These are phyloP conservation scores for Onygena corvina DNA, from an alignment of 2,329 filamentous ascomycete genomes.

Conservation along the genomic window DNA sequence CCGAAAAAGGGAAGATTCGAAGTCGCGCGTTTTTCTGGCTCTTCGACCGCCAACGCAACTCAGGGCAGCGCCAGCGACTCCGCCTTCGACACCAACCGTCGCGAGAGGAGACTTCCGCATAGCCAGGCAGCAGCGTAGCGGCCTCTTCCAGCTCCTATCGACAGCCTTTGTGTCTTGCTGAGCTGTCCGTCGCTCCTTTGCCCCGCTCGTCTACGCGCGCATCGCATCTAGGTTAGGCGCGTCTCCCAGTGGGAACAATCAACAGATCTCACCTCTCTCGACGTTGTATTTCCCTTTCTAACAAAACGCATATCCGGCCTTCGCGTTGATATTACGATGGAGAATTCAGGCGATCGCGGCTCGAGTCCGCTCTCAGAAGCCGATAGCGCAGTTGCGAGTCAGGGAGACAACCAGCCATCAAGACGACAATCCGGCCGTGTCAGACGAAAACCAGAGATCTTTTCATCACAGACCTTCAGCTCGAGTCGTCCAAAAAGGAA, in stretches of 20 bases:
- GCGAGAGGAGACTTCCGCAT: too few species aligned
- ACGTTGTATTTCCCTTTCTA: not conserved
- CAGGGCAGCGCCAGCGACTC: too few species aligned
- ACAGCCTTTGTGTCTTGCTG: not conserved
- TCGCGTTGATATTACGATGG: slow-evolving; percentile 9
- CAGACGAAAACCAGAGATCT: slow-evolving; percentile 33
- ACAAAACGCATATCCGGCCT: not conserved
- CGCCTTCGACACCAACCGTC: too few species aligned
- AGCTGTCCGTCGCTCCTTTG: not conserved
- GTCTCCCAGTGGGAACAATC: not conserved
- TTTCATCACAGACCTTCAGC: slow-evolving; percentile 25
- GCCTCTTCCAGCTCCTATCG: too few species aligned
- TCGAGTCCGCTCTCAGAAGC: slow-evolving; percentile 15
- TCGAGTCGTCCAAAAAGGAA: slow-evolving; percentile 37
- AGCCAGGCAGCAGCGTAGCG: too few species aligned
- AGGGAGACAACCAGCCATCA: slow-evolving; percentile 18
- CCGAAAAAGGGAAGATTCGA: too few species aligned
- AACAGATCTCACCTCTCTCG: not conserved
- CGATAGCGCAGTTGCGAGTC: slow-evolving; percentile 16
- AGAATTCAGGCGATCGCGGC: slow-evolving; percentile 13
- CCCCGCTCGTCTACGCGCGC: not conserved
- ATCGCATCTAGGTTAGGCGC: not conserved
- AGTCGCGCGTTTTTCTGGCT: too few species aligned
- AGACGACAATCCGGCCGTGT: slow-evolving; percentile 36
- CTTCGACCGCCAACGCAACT: too few species aligned